Evolutionary conservation across 2,329 filamentous ascomycete species (phyloP).

Genomic region (Aspergillus clavatus): DNA sequence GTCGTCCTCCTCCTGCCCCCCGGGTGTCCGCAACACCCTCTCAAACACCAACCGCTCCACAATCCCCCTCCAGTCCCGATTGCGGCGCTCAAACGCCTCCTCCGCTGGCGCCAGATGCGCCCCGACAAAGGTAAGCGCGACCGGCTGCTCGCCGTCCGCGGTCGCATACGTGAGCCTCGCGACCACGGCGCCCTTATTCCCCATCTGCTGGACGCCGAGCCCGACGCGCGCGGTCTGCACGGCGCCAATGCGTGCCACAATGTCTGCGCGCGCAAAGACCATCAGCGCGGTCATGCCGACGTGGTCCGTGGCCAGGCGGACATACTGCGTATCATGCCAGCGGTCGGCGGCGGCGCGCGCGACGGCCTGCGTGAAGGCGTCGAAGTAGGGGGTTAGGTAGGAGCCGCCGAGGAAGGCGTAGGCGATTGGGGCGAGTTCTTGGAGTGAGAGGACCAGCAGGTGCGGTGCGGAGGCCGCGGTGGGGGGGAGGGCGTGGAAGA

Average conservation of each 20-base stretch:
- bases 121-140: conserved; percentile 77
- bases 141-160: conserved; percentile 40
- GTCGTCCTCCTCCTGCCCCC: background rate
- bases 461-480: conserved; percentile 53
- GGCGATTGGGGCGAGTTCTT: conserved; percentile 82
- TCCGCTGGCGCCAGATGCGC: conserved; percentile 90
- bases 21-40: background rate
- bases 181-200: conserved; percentile 90
- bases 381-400: conserved; percentile 70
- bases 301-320: conserved; percentile 65
- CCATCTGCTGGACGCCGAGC: conserved; percentile 81
- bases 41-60: conserved; percentile 72
- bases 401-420: conserved; percentile 82
- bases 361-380: conserved; percentile 65
- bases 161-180: conserved; percentile 61
- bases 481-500: conserved; percentile 56
- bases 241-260: conserved; percentile 54
- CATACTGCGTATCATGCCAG: conserved; percentile 52
- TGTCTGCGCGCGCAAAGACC: conserved; percentile 66
- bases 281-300: conserved; percentile 87
- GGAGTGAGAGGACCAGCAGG: conserved; percentile 64
- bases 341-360: conserved; percentile 58
- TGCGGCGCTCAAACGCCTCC: conserved; percentile 66
- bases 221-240: conserved; percentile 79
- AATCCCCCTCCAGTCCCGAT: conserved; percentile 83